Conservation (phyloP, 371 early-diverging fungal genomes). For the Mucor indicus region DNA sequence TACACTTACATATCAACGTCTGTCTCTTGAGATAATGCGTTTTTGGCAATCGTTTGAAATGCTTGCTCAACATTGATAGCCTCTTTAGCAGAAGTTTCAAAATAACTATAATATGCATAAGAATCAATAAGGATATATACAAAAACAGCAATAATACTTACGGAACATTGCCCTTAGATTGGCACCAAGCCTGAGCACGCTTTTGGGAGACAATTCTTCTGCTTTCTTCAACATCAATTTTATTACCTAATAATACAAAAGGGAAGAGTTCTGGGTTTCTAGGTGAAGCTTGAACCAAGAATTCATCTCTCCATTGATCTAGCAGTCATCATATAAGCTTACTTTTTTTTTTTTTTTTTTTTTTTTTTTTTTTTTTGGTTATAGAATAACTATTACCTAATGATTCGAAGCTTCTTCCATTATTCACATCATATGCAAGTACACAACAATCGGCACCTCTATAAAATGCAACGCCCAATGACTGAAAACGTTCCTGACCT, state of each 20-base stretch:
- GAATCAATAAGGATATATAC: too few species aligned
- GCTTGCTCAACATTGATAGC: slow-evolving; percentile 96
- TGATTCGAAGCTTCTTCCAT: slow-evolving; percentile 91
- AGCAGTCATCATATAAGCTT: too few species aligned
- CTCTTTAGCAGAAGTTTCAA: slow-evolving; percentile 96
- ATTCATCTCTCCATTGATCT: slow-evolving; percentile 94
- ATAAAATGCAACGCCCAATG: slow-evolving; percentile 97
- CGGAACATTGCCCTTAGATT: slow-evolving; percentile 93
- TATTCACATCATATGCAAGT: slow-evolving; percentile 96
- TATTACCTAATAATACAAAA: slow-evolving; percentile 98
- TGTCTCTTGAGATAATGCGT: slow-evolving; percentile 89
- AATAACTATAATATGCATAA: slow-evolving; percentile 54
- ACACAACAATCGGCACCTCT: slow-evolving; percentile 99
- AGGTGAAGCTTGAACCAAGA: slow-evolving; percentile 92
- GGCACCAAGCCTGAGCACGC: slow-evolving; percentile 94
- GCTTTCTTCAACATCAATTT: slow-evolving; percentile 94
- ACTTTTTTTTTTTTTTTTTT: too few species aligned
- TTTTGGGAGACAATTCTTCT: slow-evolving; percentile 93
- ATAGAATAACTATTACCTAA: too few species aligned
- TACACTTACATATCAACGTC: slow-evolving; percentile 78
- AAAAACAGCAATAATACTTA: too few species aligned
- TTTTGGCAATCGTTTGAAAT: slow-evolving; percentile 93
- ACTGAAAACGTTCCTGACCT: slow-evolving; percentile 97
- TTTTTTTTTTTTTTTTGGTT: too few species aligned
- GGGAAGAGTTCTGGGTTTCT: slow-evolving; percentile 96